A percentile compares a stretch with the other conserved stretches of the same genome.
These are phyloP conservation scores for Leccinum boreale DNA, from an alignment of 768 basidiomycete genomes.

Conservation along the genomic window DNA sequence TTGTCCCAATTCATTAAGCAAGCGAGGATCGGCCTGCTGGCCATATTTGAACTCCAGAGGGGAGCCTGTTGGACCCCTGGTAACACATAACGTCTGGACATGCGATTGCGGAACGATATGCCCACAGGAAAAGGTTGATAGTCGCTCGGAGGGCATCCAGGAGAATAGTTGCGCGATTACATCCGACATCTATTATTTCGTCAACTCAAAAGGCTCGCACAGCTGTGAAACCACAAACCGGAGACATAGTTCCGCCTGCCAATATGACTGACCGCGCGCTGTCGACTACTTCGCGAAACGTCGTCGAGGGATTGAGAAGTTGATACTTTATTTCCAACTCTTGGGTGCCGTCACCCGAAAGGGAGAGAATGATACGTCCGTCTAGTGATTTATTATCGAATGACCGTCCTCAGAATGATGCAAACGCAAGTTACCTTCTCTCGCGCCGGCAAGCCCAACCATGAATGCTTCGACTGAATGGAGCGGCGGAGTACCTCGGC, in stretches of 20 bases:
- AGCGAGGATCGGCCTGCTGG: constrained; percentile 59
- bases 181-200: constrained; percentile 69
- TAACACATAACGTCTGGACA: constrained; percentile 70
- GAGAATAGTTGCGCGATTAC: constrained; percentile 79
- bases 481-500: constrained; percentile 65
- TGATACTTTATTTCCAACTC: constrained; percentile 80
- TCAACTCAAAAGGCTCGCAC: constrained; percentile 3
- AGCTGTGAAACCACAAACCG: constrained; percentile 49
- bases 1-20: constrained; percentile 81
- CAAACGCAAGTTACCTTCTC: constrained; percentile 50
- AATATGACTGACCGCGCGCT: constrained; percentile 81
- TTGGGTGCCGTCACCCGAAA: constrained; percentile 37
- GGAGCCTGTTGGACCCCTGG: constrained; percentile 69
- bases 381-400: constrained; percentile 42
- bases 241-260: constrained; percentile 98
- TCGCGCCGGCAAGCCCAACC: constrained; percentile 70
- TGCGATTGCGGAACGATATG: constrained; percentile 86
- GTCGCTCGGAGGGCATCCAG: constrained; percentile 51
- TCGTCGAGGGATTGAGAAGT: constrained; percentile 85
- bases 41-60: constrained; percentile 81
- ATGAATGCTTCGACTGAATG: constrained; percentile 80
- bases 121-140: constrained; percentile 86
- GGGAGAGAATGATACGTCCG: constrained; percentile 66
- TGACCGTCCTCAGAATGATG: neutral
- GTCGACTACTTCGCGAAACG: constrained; percentile 82